phyloP scores from a whole-genome alignment of 139 green algal species.

The Marvania coccoides region DNA sequence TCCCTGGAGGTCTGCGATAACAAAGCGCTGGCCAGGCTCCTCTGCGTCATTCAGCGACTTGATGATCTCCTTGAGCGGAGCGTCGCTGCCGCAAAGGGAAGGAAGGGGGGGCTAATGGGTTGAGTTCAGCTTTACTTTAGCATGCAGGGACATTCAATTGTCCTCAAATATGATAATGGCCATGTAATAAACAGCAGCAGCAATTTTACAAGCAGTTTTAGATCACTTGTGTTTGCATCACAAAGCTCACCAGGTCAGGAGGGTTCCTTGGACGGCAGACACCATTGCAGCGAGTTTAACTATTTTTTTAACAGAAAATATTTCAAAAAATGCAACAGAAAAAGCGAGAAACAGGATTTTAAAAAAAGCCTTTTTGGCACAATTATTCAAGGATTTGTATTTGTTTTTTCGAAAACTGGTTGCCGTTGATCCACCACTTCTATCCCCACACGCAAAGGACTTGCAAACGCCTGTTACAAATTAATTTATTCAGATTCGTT shows the following conservation, averaged over 20 bases:
- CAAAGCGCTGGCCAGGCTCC: neutral
- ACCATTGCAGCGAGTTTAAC: neutral
- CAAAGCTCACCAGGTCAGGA: neutral
- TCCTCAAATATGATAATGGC: too few relatives aligned
- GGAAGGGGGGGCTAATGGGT: neutral
- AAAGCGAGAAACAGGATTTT: too few relatives aligned
- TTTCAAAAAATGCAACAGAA: too few relatives aligned
- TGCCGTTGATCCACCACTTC: too few relatives aligned
- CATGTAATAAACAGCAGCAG: neutral
- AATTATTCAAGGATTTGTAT: too few relatives aligned
- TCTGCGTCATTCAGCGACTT: neutral
- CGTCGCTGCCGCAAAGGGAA: neutral
- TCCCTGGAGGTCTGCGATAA: neutral
- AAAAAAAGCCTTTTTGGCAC: too few relatives aligned
- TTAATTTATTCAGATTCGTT: too few relatives aligned
- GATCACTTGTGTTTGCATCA: neutral
- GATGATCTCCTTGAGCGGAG: constrained; percentile 6
- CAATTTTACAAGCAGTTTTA: neutral
- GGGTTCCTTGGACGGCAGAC: neutral
- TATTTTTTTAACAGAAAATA: too few relatives aligned
- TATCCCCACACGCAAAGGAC: too few relatives aligned
- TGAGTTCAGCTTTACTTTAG: neutral
- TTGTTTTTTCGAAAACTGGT: too few relatives aligned
- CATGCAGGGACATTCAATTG: too few relatives aligned
- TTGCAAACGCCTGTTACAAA: too few relatives aligned